These are phyloP conservation scores for Fusarium penzigii DNA, from an alignment of 2,329 filamentous ascomycete genomes.

Conservation along the genomic window DNA sequence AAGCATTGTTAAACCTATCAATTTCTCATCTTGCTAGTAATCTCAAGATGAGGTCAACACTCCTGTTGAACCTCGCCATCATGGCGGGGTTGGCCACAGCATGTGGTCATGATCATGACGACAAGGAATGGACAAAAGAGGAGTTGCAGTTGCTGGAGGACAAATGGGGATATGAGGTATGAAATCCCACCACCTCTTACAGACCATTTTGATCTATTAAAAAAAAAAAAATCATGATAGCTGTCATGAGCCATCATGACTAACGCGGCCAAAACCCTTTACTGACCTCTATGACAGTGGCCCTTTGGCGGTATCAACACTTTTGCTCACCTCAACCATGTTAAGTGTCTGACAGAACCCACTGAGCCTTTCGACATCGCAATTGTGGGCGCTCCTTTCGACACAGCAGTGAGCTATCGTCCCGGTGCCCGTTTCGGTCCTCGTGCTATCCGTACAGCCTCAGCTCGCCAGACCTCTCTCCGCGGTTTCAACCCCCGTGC, in stretches of 20 bases:
- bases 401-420: constrained; percentile 71
- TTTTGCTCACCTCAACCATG: constrained; percentile 70
- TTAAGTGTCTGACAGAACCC: constrained; percentile 69
- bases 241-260: neutral
- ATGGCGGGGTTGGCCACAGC: constrained; percentile 27
- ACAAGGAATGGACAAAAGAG: constrained; percentile 50
- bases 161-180: constrained; percentile 60
- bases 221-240: too few species aligned
- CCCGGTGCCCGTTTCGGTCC: constrained; percentile 74
- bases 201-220: neutral
- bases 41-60: constrained; percentile 27
- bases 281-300: constrained; percentile 31
- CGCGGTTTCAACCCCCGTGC: constrained; percentile 80
- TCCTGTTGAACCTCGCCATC: constrained; percentile 29
- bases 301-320: constrained; percentile 72
- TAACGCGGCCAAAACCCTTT: neutral
- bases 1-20: neutral
- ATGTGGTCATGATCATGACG: constrained; percentile 36
- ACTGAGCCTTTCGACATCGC: constrained; percentile 68
- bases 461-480: constrained; percentile 75
- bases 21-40: too few species aligned
- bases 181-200: constrained; percentile 15
- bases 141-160: constrained; percentile 53
- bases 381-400: constrained; percentile 72
- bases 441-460: constrained; percentile 82